These are phyloP conservation scores for Gossypium davidsonii DNA, from an alignment of 441 rosid species.

Conservation along the genomic window DNA sequence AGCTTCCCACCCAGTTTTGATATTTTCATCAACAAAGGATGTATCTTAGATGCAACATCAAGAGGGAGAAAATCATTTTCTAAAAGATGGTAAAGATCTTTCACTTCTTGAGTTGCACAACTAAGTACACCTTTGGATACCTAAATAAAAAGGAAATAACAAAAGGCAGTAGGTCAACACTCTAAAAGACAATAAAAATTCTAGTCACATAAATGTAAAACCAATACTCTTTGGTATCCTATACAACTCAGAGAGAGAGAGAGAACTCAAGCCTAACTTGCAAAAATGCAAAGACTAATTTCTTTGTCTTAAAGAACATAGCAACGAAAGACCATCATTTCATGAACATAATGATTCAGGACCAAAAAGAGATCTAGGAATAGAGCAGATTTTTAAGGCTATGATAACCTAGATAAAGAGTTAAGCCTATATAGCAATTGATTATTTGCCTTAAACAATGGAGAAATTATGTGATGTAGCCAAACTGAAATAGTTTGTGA, in stretches of 20 bases:
- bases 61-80: slow-evolving; percentile 89
- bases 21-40: slow-evolving; percentile 65
- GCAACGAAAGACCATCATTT: background rate
- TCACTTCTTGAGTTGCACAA: slow-evolving; percentile 93
- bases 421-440: background rate
- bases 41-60: slow-evolving; percentile 74
- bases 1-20: slow-evolving; percentile 90
- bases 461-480: background rate
- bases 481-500: background rate
- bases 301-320: background rate
- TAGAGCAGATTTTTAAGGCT: background rate
- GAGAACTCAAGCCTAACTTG: background rate
- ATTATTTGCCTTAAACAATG: background rate
- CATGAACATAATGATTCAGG: background rate
- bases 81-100: slow-evolving; percentile 84
- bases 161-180: slow-evolving; percentile 15
- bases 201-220: background rate
- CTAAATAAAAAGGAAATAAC: slow-evolving; percentile 17
- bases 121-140: slow-evolving; percentile 85
- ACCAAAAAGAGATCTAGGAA: background rate
- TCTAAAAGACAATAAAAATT: background rate
- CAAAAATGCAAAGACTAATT: background rate
- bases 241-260: background rate
- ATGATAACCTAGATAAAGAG: background rate
- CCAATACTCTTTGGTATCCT: background rate